Evolutionary conservation across 345 rosid genomes (phyloP).

Genomic region (Boechera divaricarpa): DNA sequence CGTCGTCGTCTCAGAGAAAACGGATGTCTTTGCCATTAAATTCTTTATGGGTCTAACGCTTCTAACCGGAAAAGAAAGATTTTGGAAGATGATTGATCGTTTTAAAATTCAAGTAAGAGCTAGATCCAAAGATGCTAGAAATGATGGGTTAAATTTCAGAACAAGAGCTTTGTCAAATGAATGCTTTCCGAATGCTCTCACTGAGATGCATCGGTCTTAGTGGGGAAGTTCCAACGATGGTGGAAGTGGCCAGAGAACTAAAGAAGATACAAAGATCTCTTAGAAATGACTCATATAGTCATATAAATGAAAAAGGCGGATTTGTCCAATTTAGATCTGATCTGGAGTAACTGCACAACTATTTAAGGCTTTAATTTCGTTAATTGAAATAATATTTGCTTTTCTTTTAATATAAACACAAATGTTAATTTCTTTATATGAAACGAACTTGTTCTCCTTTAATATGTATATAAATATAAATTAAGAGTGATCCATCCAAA

Average conservation of each 20-base stretch:
- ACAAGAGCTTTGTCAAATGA: not conserved
- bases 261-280: not conserved
- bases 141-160: not conserved
- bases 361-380: no score
- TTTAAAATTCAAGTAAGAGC: no score
- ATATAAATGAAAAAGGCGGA: no score
- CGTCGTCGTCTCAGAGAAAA: not conserved
- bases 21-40: not conserved
- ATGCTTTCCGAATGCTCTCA: not conserved
- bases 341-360: no score
- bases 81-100: no score
- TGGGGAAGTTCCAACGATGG: not conserved
- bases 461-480: no score
- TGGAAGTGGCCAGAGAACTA: conserved; percentile 7
- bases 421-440: no score
- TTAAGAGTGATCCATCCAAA: no score
- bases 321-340: no score
- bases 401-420: no score
- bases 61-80: not conserved
- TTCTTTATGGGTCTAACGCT: not conserved
- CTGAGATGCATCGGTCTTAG: not conserved
- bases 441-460: no score
- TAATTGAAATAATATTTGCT: no score
- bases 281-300: not conserved
- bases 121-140: not conserved